Base-by-base conservation (phyloP, 139 green algal species). In the Chlamydomonas incerta region DNA sequence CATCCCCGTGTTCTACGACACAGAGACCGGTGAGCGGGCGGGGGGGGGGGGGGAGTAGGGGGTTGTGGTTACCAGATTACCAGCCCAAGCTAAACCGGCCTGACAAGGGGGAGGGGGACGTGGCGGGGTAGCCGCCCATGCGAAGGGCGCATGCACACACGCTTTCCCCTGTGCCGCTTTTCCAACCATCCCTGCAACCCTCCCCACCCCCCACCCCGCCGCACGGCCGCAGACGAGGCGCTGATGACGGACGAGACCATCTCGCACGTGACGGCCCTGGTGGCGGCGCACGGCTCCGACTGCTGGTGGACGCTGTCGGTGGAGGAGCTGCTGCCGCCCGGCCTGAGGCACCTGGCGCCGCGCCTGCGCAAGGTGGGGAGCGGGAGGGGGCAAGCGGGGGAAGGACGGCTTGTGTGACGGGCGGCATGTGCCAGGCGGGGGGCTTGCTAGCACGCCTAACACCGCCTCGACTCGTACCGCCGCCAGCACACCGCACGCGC, bases 1-100 rank as follows among this genome's bases (percentile, higher is more conserved):
- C 76, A 99, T 99, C 82, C 98, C 98, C 31, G 96, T 97, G 3
- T 99, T 99, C 87, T 99, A 99, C 89, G 76, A 99, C 91, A 86
- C 89, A 6, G 93, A 98, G n/a, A 95, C 94, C 2, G 94, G 92
- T 94, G 77, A 8, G 74, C n/a, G 31, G 29, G 41, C 4, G 23
- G 26, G 10, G 41, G 41, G 24, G 35, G 28, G 34, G 21, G 21
- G 21, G 18, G 29, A 13, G 34, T 9, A 4, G 35, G n/a, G 68
- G 35, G 34, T 55, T 72, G 11, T 14, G n/a, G n/a, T n/a, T n/a
- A n/a, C n/a, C n/a, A n/a, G n/a, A n/a, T n/a, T n/a, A n/a, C n/a
- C n/a, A n/a, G n/a, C n/a, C n/a, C n/a, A n/a, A n/a, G n/a, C n/a
- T n/a, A n/a, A n/a, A n/a, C n/a, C n/a, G n/a, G n/a, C n/a, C n/a